phyloP scores from a whole-genome alignment of 2,329 filamentous ascomycete genomes.

The Botrytis byssoidea region DNA sequence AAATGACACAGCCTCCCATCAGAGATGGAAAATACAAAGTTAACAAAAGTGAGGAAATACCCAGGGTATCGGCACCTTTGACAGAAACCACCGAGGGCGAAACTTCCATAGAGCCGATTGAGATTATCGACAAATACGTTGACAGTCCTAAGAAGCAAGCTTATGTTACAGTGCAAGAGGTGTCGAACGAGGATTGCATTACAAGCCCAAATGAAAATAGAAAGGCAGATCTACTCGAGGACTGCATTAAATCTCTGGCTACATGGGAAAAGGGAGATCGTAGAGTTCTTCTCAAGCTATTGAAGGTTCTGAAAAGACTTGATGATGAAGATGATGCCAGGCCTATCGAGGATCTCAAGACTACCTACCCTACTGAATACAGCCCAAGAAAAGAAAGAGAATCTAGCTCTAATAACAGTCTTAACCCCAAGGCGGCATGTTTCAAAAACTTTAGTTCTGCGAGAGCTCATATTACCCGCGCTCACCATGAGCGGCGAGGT shows the following conservation, averaged over 20 bases:
- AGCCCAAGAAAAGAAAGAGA: neutral
- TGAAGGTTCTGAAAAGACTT: slow-evolving; percentile 28
- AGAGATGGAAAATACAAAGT: neutral
- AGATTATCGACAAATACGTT: neutral
- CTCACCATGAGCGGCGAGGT: neutral
- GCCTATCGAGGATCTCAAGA: neutral
- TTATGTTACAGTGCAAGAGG: neutral
- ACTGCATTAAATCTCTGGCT: slow-evolving; percentile 24
- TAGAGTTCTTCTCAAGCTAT: slow-evolving; percentile 25
- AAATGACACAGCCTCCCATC: neutral
- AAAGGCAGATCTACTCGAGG: slow-evolving; percentile 13
- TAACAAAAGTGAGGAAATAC: neutral
- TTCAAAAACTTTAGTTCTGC: slow-evolving; percentile 21
- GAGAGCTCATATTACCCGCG: slow-evolving; percentile 18
- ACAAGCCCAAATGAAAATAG: neutral
- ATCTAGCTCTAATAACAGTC: neutral
- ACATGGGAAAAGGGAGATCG: slow-evolving; percentile 28
- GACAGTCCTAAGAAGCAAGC: neutral
- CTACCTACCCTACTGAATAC: no score
- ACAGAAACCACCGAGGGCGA: neutral
- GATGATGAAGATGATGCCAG: slow-evolving; percentile 6
- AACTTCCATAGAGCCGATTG: neutral
- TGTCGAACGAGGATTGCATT: neutral
- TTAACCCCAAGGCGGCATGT: slow-evolving; percentile 30
- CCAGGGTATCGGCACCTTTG: neutral